phyloP scores from a whole-genome alignment of 2,329 filamentous ascomycete species.

The Cytospora piceicola region DNA sequence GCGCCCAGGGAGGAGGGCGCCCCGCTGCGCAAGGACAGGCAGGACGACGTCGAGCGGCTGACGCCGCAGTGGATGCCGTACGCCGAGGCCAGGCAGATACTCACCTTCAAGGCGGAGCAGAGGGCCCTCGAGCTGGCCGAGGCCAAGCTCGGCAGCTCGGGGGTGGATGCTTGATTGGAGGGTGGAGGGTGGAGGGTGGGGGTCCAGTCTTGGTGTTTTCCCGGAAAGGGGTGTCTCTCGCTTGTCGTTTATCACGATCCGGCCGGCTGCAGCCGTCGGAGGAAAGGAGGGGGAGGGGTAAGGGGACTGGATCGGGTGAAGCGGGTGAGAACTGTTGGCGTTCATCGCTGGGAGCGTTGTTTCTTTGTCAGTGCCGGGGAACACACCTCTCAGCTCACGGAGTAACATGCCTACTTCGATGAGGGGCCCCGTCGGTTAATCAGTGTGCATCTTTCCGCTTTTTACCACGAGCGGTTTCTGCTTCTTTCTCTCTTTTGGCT shows the following conservation, averaged over 20 bases:
- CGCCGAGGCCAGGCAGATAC: constrained; percentile 31
- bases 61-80: constrained; percentile 35
- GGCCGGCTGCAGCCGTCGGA: too few species aligned
- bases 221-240: not conserved
- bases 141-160: not conserved
- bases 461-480: not conserved
- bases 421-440: not conserved
- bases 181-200: too few species aligned
- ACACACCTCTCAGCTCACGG: not conserved
- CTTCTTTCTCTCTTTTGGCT: not conserved
- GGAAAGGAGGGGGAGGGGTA: not conserved
- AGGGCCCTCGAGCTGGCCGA: constrained; percentile 17
- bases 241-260: not conserved
- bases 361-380: not conserved
- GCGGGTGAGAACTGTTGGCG: not conserved
- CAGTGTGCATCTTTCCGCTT: not conserved
- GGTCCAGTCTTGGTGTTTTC: not conserved
- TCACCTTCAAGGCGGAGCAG: constrained; percentile 38
- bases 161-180: not conserved
- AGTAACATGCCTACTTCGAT: not conserved
- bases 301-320: not conserved
- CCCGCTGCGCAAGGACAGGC: constrained; percentile 35
- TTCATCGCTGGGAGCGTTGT: not conserved
- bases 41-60: constrained; percentile 41
- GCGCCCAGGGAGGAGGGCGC: constrained; percentile 37